phyloP scores from a whole-genome alignment of 2,329 filamentous ascomycete species.

The Ophiocordyceps camponoti-floridani region DNA sequence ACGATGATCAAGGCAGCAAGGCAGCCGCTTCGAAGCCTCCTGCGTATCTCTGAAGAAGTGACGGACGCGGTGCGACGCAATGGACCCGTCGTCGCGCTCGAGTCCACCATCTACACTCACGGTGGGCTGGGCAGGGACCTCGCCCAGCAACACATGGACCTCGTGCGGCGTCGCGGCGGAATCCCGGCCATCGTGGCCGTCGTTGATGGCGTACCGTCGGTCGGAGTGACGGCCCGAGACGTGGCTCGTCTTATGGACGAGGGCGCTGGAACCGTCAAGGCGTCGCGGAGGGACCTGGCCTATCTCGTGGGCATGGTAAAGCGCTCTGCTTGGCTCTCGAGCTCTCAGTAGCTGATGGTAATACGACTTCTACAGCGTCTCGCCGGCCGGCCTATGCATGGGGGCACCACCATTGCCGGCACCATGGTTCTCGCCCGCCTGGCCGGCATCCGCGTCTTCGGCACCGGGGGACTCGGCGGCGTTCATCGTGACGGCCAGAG shows the following conservation, averaged over 20 bases:
- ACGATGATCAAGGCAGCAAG: background rate
- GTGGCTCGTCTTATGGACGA: constrained; percentile 52
- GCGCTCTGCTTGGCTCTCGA: background rate
- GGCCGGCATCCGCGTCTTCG: constrained; percentile 83
- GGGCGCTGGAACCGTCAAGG: constrained; percentile 51
- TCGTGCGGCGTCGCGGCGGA: constrained; percentile 65
- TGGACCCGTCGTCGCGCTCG: constrained; percentile 76
- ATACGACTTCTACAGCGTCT: constrained; percentile 28
- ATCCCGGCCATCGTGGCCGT: constrained; percentile 86
- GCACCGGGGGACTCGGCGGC: constrained; percentile 84
- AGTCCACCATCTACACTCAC: constrained; percentile 96
- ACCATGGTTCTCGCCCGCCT: constrained; percentile 81
- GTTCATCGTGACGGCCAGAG: constrained; percentile 79
- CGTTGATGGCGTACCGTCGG: constrained; percentile 61
- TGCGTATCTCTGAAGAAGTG: constrained; percentile 70
- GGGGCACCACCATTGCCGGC: constrained; percentile 82
- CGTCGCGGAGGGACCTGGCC: constrained; percentile 73
- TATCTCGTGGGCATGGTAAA: constrained; percentile 60
- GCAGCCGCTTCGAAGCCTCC: constrained; percentile 17
- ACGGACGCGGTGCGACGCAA: constrained; percentile 54
- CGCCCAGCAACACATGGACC: constrained; percentile 64
- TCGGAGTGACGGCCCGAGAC: constrained; percentile 59
- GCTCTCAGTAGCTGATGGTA: background rate
- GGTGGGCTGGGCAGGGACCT: constrained; percentile 59
- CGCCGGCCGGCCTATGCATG: constrained; percentile 52